Conservation (phyloP, 192 early-diverging fungal genomes). For the Coemansia sp. region DNA sequence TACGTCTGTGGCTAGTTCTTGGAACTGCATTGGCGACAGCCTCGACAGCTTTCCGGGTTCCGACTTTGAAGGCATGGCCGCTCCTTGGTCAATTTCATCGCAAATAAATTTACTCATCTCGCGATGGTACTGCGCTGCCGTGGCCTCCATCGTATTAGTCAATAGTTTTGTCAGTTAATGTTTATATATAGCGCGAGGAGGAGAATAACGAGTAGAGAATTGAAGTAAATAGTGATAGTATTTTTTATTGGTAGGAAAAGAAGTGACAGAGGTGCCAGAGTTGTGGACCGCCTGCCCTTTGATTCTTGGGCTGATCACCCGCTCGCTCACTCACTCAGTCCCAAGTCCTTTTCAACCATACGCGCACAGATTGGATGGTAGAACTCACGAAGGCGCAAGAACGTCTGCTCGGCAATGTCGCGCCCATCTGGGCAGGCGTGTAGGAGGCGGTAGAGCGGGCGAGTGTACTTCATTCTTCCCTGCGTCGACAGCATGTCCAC, state of each 20-base stretch:
- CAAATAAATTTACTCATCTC: slow-evolving; percentile 55
- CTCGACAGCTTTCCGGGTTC: slow-evolving; percentile 71
- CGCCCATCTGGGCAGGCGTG: slow-evolving; percentile 70
- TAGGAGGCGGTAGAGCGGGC: slow-evolving; percentile 80
- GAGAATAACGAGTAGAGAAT: no score
- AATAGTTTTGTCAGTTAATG: no score
- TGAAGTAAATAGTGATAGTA: background rate
- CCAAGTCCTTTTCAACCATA: slow-evolving; percentile 90
- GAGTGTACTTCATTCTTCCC: slow-evolving; percentile 93
- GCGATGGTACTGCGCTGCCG: slow-evolving; percentile 54
- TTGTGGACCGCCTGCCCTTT: no score
- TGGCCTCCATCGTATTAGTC: slow-evolving; percentile 36
- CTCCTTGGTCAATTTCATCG: slow-evolving; percentile 49
- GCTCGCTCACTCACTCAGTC: slow-evolving; percentile 23
- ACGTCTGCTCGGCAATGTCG: slow-evolving; percentile 78
- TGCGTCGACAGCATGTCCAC: slow-evolving; percentile 81
- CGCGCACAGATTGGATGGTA: slow-evolving; percentile 94
- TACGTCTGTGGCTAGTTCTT: slow-evolving; percentile 94
- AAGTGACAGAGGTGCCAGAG: no score
- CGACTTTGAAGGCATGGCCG: slow-evolving; percentile 28
- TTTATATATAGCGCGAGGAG: background rate
- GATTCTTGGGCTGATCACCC: background rate
- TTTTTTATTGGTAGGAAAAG: no score
- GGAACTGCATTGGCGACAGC: slow-evolving; percentile 82
- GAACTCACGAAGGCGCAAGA: slow-evolving; percentile 71